Base-by-base conservation (phyloP, 164 flowering plant genomes). In the Stephania cephalantha region DNA sequence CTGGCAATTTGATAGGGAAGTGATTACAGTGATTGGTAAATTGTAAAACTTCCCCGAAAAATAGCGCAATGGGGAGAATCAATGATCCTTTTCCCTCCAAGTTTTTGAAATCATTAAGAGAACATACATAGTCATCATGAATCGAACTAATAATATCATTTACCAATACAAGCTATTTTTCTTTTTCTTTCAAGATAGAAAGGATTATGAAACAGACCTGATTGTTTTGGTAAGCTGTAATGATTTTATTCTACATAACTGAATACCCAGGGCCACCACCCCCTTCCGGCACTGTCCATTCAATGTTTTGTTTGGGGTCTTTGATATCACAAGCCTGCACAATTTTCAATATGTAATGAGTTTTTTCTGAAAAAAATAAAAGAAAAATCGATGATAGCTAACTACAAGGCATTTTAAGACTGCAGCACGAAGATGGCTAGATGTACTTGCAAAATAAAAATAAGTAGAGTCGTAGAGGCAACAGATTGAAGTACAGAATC, bases 231-330 rank as follows among this genome's bases (percentile, higher is more conserved):
- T 50, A 48, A n/a, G 20, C 65, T 6, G 65, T 50, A 50, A 58
- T 15, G n/a, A 17, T 15, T 58, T 20, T 89, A 95, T 15, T 58
- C 65, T 89, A 95, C 97, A 93, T 91, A 68, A 88, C 71, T 45
- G 97, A 84, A 83, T 95, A 93, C 70, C 95, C 96, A 0, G 99
- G 97, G 45, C 99, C 98, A 8, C 99, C 99, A 4, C 97, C 97
- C 46, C 99, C 99, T 83, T 92, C 98, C 2, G 97, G 97, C 72
- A 90, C 98, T 0, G 97, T 90, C 99, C 99, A 92, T 75, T 91
- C 88, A 6, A 93, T 93, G 78, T 95, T 95, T 79, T 95, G 98
- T 81, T 88, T 89, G 18, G 98, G 98, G 71, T 95, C 99, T 83
- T 93, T 95, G 80, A 94, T 95, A 80, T 92, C 98, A 70, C 99